phyloP scores from a whole-genome alignment of 192 early-diverging fungal species.

The Coemansia sp. region DNA sequence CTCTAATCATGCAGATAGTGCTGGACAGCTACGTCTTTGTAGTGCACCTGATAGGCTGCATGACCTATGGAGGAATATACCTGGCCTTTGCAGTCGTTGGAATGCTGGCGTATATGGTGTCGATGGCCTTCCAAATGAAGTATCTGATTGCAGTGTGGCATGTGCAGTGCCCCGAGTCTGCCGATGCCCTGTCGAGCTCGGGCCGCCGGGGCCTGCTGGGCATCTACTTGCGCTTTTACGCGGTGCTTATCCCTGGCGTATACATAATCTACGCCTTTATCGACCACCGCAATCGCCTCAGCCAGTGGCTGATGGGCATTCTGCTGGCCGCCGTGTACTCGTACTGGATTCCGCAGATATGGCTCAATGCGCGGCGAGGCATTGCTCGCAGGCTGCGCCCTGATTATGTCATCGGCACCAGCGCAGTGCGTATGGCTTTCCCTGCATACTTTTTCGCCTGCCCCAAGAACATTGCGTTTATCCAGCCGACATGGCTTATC shows the following conservation, averaged over 20 bases:
- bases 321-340: slow-evolving; percentile 58
- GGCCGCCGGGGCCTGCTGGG: slow-evolving; percentile 26
- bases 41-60: slow-evolving; percentile 58
- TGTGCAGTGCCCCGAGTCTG: slow-evolving; percentile 61
- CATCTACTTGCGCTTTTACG: slow-evolving; percentile 43
- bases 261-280: slow-evolving; percentile 63
- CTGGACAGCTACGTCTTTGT: slow-evolving; percentile 66
- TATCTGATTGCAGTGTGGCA: slow-evolving; percentile 70
- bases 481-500: slow-evolving; percentile 41
- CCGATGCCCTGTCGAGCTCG: slow-evolving; percentile 30
- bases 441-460: slow-evolving; percentile 61
- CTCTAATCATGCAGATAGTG: slow-evolving; percentile 60
- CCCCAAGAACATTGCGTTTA: slow-evolving; percentile 48
- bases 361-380: slow-evolving; percentile 65
- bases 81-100: slow-evolving; percentile 59
- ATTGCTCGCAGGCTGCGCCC: slow-evolving; percentile 58
- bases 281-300: slow-evolving; percentile 49
- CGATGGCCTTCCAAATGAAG: slow-evolving; percentile 67
- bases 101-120: slow-evolving; percentile 64
- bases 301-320: slow-evolving; percentile 46
- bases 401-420: slow-evolving; percentile 62
- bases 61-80: slow-evolving; percentile 55
- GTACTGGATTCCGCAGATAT: slow-evolving; percentile 82
- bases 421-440: slow-evolving; percentile 54
- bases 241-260: slow-evolving; percentile 58